Base-by-base conservation (phyloP, 169 alveolate species). In the Plasmodium gallinaceum region DNA sequence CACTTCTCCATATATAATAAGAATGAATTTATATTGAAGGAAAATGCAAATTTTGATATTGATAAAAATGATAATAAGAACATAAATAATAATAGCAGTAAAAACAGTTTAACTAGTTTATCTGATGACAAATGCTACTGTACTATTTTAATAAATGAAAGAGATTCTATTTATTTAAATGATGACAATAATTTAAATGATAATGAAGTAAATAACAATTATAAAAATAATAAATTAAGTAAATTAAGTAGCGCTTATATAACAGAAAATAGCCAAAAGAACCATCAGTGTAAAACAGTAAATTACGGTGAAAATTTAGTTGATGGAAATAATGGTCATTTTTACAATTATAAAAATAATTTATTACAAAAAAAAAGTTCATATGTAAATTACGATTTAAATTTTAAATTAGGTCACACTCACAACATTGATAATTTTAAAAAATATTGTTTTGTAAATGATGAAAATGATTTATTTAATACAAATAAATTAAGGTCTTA, bases 381-480 rank as follows among this genome's bases (percentile, higher is more conserved):
- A 32, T 42, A 54, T 45, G 7, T 52, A 73, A 45, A 42, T 52
- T 14, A n/a, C n/a, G 26, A 69, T 16, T 16, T 57, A 18, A 26
- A 45, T 20, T 24, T 43, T 32, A 73, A 73, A 5, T 43, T 73
- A 73, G 22, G 45, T 20, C 58, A 45, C 26, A 43, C n/a, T 14
- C 57, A 60, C 3, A 24, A 5, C n/a, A 43, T 60, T 12, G 16
- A n/a, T 0, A 52, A 74, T 64, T 64, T 18, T 42, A 45, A 64
- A 60, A 58, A 74, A 16, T 22, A 60, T 10, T 58, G 24, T 74
- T 74, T 74, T 74, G 51, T 74, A 16, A 61, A 74, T 43, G 37
- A 66, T 64, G 88, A 74, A 46, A 39, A 58, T 74, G 88, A 74
- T 74, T 74, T 74, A 74, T 60, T 74, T 45, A 60, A 74, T 66